Conservation (phyloP, 768 basidiomycete species). For the Kwoniella mangroviensis region DNA sequence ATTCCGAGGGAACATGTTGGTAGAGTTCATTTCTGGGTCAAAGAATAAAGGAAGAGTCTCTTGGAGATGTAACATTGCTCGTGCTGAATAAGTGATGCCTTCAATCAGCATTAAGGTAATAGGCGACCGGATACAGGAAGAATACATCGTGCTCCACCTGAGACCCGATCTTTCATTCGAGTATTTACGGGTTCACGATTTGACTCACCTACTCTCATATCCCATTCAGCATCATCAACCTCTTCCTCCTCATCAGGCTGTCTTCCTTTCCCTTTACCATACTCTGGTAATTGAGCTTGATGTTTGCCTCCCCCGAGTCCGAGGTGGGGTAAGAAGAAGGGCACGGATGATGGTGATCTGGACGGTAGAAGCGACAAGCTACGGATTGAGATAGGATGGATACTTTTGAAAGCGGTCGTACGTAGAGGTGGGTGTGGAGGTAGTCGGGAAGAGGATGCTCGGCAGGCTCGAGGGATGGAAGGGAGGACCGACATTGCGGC, state of each 20-base stretch:
- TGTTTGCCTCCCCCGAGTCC: conserved; percentile 14
- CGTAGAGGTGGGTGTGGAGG: not conserved
- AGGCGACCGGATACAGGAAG: too few species aligned
- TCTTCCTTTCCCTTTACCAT: conserved; percentile 22
- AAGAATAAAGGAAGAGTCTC: conserved; percentile 52
- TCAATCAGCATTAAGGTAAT: too few species aligned
- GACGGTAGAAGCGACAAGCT: conserved; percentile 18
- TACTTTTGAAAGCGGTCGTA: not conserved
- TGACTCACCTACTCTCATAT: conserved; percentile 54
- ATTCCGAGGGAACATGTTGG: conserved; percentile 49
- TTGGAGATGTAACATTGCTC: conserved; percentile 53
- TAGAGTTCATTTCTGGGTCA: conserved; percentile 35
- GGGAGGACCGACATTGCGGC: conserved; percentile 10
- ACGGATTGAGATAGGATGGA: not conserved
- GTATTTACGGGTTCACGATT: not conserved
- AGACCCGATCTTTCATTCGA: not conserved
- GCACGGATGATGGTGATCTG: conserved; percentile 20
- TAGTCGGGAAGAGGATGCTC: conserved; percentile 30
- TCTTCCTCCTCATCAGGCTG: conserved; percentile 32
- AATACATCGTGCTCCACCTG: too few species aligned
- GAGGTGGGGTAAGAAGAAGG: conserved; percentile 44
- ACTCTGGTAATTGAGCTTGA: conserved; percentile 14
- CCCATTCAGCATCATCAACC: conserved; percentile 56
- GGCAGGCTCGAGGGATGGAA: conserved; percentile 17
- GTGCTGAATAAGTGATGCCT: conserved; percentile 16